Conservation (phyloP, 1,284 basidiomycete genomes). For the Tylopilus sp. region DNA sequence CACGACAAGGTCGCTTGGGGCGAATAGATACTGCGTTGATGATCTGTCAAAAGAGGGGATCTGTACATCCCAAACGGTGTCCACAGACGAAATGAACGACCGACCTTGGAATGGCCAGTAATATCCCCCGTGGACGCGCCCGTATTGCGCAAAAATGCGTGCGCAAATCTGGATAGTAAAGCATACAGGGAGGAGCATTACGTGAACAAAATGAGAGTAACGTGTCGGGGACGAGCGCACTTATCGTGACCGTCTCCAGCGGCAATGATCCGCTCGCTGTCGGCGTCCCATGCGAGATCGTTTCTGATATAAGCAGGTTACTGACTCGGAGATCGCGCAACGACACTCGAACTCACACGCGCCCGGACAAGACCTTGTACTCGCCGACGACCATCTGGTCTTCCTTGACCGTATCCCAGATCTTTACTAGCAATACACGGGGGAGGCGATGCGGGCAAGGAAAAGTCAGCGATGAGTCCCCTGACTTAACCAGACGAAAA, state of each 20-base stretch:
- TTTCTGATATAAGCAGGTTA: conserved; percentile 48
- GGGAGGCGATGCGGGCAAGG: neutral
- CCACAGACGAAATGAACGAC: neutral
- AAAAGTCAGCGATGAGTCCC: neutral
- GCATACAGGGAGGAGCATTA: neutral
- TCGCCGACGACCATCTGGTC: conserved; percentile 86
- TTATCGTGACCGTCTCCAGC: conserved; percentile 95
- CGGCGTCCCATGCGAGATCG: conserved; percentile 95
- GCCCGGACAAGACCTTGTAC: conserved; percentile 78
- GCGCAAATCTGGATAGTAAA: conserved; percentile 69
- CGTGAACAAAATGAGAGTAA: neutral
- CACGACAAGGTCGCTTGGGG: conserved; percentile 86
- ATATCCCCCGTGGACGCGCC: conserved; percentile 94
- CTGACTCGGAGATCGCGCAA: neutral
- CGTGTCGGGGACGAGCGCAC: conserved; percentile 38
- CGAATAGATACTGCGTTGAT: conserved; percentile 93
- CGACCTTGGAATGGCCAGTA: conserved; percentile 85
- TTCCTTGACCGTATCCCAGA: conserved; percentile 92
- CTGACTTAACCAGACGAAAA: neutral
- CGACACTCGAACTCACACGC: conserved; percentile 53
- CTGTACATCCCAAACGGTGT: neutral
- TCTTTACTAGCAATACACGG: conserved; percentile 52
- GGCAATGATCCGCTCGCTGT: conserved; percentile 92
- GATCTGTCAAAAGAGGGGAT: conserved; percentile 39
- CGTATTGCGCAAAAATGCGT: conserved; percentile 84